Percentiles rank a stretch among this genome's conserved stretches.
Evolutionary conservation across 306 rosid genomes (phyloP).

Genomic region (Dicorynia guianensis): DNA sequence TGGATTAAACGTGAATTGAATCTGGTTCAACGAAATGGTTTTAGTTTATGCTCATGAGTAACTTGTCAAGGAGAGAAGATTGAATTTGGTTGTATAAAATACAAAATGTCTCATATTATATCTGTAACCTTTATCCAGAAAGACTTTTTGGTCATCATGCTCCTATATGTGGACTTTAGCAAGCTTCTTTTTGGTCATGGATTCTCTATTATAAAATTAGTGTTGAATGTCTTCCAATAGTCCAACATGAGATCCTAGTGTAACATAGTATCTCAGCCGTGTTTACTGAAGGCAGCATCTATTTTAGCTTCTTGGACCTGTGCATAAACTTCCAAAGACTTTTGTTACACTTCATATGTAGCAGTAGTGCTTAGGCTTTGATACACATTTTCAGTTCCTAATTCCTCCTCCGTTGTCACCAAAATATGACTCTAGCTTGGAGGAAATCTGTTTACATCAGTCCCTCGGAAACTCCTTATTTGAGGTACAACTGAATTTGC

Average conservation of each 20-base stretch:
- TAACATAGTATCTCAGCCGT: background rate
- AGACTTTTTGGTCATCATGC: background rate
- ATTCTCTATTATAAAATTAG: background rate
- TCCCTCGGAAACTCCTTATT: no score
- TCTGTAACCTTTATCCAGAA: background rate
- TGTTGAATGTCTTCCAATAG: no score
- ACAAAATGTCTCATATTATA: background rate
- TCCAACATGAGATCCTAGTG: background rate
- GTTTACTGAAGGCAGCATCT: background rate
- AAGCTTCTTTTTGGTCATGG: background rate
- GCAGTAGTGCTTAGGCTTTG: background rate
- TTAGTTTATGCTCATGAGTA: background rate
- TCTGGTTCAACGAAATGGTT: constrained; percentile 13
- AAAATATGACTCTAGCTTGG: background rate
- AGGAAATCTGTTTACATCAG: background rate
- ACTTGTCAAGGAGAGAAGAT: background rate
- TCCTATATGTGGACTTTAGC: background rate
- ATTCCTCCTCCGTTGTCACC: no score
- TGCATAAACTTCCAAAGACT: background rate
- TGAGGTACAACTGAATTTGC: no score
- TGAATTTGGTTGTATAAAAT: no score
- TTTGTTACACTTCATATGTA: background rate
- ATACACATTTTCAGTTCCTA: no score
- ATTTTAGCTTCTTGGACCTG: background rate
- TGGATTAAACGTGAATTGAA: constrained; percentile 4